These are phyloP conservation scores for Lantana camara DNA, from an alignment of 257 asterid genomes.

Conservation along the genomic window DNA sequence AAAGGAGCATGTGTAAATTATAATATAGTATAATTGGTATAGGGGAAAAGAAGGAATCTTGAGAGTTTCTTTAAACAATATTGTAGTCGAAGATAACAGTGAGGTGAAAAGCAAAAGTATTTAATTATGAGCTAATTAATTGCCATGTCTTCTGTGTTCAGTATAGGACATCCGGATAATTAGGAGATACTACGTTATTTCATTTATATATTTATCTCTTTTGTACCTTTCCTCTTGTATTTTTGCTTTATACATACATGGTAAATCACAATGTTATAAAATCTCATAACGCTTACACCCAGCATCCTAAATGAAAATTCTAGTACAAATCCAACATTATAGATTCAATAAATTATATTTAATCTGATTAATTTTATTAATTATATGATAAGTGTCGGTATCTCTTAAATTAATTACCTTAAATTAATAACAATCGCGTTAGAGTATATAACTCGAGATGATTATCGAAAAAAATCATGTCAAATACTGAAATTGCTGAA, in stretches of 20 bases:
- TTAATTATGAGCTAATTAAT: slow-evolving; percentile 37
- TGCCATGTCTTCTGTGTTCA: slow-evolving; percentile 38
- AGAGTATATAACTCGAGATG: too few species aligned
- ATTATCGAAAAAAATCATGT: too few species aligned
- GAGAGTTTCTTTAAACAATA: slow-evolving; percentile 26
- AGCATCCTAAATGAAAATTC: neutral
- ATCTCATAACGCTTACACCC: neutral
- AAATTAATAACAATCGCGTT: too few species aligned
- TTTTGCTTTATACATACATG: neutral
- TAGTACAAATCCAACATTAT: too few species aligned
- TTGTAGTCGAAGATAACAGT: slow-evolving; percentile 18
- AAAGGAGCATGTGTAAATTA: slow-evolving; percentile 48
- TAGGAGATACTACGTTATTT: slow-evolving; percentile 37
- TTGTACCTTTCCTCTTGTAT: slow-evolving; percentile 8
- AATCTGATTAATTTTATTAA: too few species aligned
- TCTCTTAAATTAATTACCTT: too few species aligned
- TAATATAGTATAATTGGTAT: slow-evolving; percentile 27
- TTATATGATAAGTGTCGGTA: too few species aligned
- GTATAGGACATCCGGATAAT: slow-evolving; percentile 47
- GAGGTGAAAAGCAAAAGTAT: slow-evolving; percentile 16
- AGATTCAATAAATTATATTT: too few species aligned
- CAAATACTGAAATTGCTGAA: too few species aligned
- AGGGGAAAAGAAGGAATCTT: slow-evolving; percentile 46
- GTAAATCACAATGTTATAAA: neutral
- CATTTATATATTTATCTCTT: slow-evolving; percentile 1